These are phyloP conservation scores for Eustoma russellianum DNA, from an alignment of 257 asterid species.

Conservation along the genomic window DNA sequence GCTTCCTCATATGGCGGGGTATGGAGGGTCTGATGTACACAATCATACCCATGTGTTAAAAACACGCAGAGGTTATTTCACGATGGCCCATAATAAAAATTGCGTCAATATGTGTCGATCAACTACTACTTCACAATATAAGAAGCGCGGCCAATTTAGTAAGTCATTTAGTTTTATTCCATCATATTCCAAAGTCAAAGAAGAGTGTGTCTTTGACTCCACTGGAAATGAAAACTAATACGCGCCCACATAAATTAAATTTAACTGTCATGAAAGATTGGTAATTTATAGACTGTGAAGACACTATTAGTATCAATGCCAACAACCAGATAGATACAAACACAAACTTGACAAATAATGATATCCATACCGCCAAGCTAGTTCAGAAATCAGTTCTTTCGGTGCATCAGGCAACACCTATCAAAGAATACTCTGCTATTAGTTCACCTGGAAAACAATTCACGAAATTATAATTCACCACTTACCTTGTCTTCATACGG, in stretches of 20 bases:
- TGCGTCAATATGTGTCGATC: no score
- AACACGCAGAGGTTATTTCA: no score
- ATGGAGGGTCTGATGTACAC: no score
- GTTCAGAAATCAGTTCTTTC: constrained; percentile 72
- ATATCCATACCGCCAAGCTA: constrained; percentile 75
- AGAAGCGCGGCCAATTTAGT: no score
- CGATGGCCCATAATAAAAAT: no score
- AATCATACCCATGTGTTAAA: no score
- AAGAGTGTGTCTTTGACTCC: no score
- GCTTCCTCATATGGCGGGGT: no score
- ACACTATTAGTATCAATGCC: neutral
- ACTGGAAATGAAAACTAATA: no score
- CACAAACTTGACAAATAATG: neutral
- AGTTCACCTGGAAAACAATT: constrained; percentile 6
- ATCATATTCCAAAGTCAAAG: no score
- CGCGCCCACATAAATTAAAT: neutral
- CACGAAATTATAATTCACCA: neutral
- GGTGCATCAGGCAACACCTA: constrained; percentile 96
- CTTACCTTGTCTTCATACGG: constrained; percentile 86
- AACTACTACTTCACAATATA: no score
- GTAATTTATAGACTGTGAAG: neutral
- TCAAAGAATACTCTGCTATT: constrained; percentile 7
- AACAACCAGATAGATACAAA: neutral
- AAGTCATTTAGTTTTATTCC: no score
- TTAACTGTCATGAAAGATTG: neutral